These are phyloP conservation scores for Ophiocytium majus DNA, from an alignment of 352 stramenopile species.

Conservation along the genomic window DNA sequence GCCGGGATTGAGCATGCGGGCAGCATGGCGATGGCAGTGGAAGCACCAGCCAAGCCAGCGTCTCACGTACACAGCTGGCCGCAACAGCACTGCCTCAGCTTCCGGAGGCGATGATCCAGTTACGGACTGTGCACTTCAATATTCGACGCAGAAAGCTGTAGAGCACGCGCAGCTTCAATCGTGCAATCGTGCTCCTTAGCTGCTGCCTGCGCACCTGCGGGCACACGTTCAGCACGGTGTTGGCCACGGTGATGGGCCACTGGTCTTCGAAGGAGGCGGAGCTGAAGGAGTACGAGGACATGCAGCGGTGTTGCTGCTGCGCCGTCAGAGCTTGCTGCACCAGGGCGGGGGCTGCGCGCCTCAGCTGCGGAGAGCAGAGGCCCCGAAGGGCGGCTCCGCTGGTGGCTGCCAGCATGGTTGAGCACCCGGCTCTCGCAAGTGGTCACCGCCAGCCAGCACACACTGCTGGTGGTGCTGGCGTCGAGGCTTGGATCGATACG, in stretches of 20 bases:
- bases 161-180: no score
- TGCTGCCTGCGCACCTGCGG: constrained; percentile 47
- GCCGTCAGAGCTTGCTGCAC: background rate
- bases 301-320: background rate
- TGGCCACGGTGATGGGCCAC: constrained; percentile 50
- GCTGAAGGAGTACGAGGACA: background rate
- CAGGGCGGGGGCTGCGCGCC: background rate
- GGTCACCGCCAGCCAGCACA: no score
- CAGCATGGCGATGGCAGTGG: background rate
- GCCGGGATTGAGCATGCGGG: background rate
- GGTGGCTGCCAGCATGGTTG: background rate
- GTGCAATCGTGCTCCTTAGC: no score
- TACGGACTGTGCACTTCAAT: no score
- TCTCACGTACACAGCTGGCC: background rate
- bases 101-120: background rate
- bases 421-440: background rate
- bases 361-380: background rate
- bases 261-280: constrained; percentile 34
- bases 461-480: no score
- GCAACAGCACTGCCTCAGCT: background rate
- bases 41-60: background rate
- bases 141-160: no score
- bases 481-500: background rate
- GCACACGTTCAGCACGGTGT: constrained; percentile 57
- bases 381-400: background rate